These are phyloP conservation scores for Stephania yunnanensis DNA, from an alignment of 164 flowering plant genomes.

Conservation along the genomic window DNA sequence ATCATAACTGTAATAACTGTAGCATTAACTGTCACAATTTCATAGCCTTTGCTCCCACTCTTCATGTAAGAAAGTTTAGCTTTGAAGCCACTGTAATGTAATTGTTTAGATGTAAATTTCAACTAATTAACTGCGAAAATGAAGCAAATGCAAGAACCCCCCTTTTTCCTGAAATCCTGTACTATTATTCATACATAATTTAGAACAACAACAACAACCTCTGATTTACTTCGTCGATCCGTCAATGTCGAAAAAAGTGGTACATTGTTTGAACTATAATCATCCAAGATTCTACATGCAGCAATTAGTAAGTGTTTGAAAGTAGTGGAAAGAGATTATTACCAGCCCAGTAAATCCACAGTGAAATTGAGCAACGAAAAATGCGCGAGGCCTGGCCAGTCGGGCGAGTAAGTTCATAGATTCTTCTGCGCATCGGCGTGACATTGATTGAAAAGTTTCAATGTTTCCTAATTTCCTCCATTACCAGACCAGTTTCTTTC, in stretches of 20 bases:
- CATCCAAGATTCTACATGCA: not conserved
- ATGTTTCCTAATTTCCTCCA: not conserved
- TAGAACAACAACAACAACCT: not conserved
- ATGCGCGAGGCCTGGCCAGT: too few species aligned
- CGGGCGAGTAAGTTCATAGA: not conserved
- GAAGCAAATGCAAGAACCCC: not conserved
- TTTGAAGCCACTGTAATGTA: not conserved
- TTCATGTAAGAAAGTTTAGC: not conserved
- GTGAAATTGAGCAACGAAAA: not conserved
- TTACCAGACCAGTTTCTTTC: not conserved
- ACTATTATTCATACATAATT: not conserved
- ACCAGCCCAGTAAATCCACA: not conserved
- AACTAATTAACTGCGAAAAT: not conserved
- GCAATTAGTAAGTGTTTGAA: not conserved
- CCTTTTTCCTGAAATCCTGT: not conserved
- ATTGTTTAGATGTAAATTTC: not conserved
- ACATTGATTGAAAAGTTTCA: not conserved
- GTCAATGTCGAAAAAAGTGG: not conserved
- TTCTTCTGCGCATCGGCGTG: not conserved
- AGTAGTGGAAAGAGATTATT: not conserved
- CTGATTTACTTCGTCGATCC: not conserved
- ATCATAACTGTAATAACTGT: not conserved
- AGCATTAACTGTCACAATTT: slow-evolving; percentile 16
- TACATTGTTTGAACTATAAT: not conserved
- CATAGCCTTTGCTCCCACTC: slow-evolving; percentile 2